These are phyloP conservation scores for Phytophthora tubulina DNA, from an alignment of 352 stramenopile species.

Conservation along the genomic window DNA sequence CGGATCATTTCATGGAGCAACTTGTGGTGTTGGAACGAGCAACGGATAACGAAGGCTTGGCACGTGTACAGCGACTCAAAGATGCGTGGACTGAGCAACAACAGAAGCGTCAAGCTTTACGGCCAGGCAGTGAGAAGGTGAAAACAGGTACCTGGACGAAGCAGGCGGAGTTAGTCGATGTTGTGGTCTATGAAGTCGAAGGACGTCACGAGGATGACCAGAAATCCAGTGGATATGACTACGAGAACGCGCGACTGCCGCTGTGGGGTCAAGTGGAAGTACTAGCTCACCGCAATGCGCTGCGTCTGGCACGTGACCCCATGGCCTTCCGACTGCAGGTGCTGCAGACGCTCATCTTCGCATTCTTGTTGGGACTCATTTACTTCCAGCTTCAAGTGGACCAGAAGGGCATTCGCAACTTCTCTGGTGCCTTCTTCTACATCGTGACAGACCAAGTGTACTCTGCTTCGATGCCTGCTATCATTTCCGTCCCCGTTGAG, in stretches of 20 bases:
- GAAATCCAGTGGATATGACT: constrained; percentile 6
- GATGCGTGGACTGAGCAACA: constrained; percentile 34
- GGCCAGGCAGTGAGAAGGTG: neutral
- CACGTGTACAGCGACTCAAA: constrained; percentile 43
- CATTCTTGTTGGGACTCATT: constrained; percentile 51
- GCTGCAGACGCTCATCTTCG: constrained; percentile 46
- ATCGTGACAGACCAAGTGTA: constrained; percentile 56
- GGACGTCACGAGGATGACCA: constrained; percentile 12
- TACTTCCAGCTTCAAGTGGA: constrained; percentile 54
- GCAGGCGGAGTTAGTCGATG: constrained; percentile 23
- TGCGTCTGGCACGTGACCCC: constrained; percentile 41
- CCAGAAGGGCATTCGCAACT: constrained; percentile 53
- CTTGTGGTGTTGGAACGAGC: constrained; percentile 53
- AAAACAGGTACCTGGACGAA: constrained; percentile 3
- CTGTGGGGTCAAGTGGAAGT: constrained; percentile 46
- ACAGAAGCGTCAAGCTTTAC: constrained; percentile 7
- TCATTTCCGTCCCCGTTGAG: constrained; percentile 52
- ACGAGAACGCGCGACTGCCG: constrained; percentile 21
- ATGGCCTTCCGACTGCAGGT: constrained; percentile 43
- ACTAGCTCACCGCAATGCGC: constrained; percentile 46
- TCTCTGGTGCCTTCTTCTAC: constrained; percentile 57
- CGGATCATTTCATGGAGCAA: constrained; percentile 62
- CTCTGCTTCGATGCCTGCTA: constrained; percentile 41
- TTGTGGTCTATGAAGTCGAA: constrained; percentile 42
- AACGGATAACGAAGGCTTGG: constrained; percentile 40